These are phyloP conservation scores for Citrus unshiu DNA, from an alignment of 345 rosid species.

Conservation along the genomic window DNA sequence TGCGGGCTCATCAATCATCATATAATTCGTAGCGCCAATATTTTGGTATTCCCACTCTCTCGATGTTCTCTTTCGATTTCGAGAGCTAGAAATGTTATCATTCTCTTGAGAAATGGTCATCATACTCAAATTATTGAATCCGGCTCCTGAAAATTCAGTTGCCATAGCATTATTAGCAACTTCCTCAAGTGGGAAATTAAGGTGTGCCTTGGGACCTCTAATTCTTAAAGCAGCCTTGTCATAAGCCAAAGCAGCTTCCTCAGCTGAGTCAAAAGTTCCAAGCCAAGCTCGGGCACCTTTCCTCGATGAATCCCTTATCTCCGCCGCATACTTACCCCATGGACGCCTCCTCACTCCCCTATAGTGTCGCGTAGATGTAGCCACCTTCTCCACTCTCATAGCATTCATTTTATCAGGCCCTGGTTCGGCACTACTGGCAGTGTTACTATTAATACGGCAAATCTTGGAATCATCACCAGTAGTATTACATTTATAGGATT, in stretches of 20 bases:
- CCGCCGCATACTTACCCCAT: slow-evolving; percentile 90
- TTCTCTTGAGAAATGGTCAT: neutral
- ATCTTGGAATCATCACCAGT: neutral
- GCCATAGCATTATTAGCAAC: slow-evolving; percentile 43
- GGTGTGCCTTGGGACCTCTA: slow-evolving; percentile 64
- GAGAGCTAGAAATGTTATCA: neutral
- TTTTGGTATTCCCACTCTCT: slow-evolving; percentile 26
- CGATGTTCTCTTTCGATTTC: slow-evolving; percentile 24
- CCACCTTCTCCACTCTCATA: slow-evolving; percentile 17
- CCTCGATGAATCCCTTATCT: slow-evolving; percentile 70
- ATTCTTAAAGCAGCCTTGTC: slow-evolving; percentile 86
- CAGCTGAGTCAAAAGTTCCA: slow-evolving; percentile 82
- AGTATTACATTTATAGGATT: neutral
- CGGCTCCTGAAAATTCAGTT: slow-evolving; percentile 13
- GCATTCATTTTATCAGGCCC: slow-evolving; percentile 9
- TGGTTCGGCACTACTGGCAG: neutral
- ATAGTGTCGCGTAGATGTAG: slow-evolving; percentile 42
- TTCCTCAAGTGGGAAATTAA: slow-evolving; percentile 62
- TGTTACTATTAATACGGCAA: neutral
- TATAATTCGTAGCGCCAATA: neutral
- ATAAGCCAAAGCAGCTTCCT: slow-evolving; percentile 88
- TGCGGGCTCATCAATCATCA: slow-evolving; percentile 26
- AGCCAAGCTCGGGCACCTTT: slow-evolving; percentile 86
- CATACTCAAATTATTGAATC: neutral
- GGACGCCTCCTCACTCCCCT: slow-evolving; percentile 85